Percentiles rank a stretch among this genome's conserved stretches.
These are phyloP conservation scores for Myrica gale DNA, from an alignment of 306 rosid genomes.

Conservation along the genomic window DNA sequence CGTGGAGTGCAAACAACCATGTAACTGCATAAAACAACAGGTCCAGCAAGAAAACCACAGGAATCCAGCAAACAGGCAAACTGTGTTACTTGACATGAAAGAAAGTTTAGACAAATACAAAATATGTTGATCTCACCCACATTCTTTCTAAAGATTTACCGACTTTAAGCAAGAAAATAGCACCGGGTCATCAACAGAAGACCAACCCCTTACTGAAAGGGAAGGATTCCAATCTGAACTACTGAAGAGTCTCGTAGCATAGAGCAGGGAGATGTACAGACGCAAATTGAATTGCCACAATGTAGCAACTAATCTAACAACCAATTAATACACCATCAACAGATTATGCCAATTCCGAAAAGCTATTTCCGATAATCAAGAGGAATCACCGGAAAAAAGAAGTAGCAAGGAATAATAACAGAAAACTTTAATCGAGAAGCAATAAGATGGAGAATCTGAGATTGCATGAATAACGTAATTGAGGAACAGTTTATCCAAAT, in stretches of 20 bases:
- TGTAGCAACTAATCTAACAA: background rate
- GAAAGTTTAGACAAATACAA: background rate
- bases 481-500: background rate
- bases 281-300: background rate
- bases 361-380: background rate
- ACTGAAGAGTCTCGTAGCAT: background rate
- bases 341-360: background rate
- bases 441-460: background rate
- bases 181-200: background rate
- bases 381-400: background rate
- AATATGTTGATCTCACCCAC: background rate
- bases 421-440: background rate
- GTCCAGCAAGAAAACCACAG: background rate
- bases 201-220: background rate
- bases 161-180: background rate
- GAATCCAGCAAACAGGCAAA: background rate
- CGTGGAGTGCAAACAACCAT: background rate
- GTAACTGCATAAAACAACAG: background rate
- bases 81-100: background rate
- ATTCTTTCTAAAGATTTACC: background rate
- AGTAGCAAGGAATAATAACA: background rate
- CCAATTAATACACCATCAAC: background rate
- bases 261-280: background rate
- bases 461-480: background rate
- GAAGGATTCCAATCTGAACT: background rate